Evolutionary conservation across 345 rosid species (phyloP), one percentile per base, ranked within the genome.

Genomic region (Cardamine occulta): DNA sequence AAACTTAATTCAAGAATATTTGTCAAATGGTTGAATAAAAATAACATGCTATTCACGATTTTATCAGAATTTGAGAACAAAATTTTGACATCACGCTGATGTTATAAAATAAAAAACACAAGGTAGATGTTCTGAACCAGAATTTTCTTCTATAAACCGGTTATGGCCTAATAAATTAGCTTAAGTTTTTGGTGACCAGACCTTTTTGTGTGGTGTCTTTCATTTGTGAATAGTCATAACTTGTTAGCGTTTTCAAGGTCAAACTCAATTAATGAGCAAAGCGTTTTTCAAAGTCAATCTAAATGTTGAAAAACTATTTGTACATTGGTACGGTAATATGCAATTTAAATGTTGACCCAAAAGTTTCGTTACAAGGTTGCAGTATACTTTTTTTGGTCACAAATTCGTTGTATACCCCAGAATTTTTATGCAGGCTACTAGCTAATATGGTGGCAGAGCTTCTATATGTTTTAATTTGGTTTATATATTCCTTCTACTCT

Each of bases 1-100:
- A 58, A 64, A 77, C 67, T 45, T 64, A 15, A 49, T 48, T 76
- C 13, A 14, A 47, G 35, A 26, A 62, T 29, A 49, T 13, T 64
- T 71, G 21, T 77, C 72, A 71, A 77, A 71, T 64, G 12, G 72
- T 71, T 77, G 76, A 64, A 64, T 15, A 10, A 3, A 29, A 44
- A 29, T 12, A 14, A 69, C 66, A 69, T 76, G 75, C 5, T 12
- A 35, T 24, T 34, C 72, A 63, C 40, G 76, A 37, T 70, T 63
- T 55, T 47, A 10, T 56, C 39, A 45, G 0, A 26, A 40, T 29
- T 7, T 47, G 47, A 40, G 19, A 59, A 55, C 56, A 62, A 51
- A 57, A 34, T 8, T 3, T 26, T 59, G 68, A 59, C 69, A 42
- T 62, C 18, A n/a, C 23, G n/a, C 28, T 42, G 54, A 44, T 29